A percentile compares a stretch with the other conserved stretches of the same genome.
Evolutionary conservation across 768 basidiomycete species (phyloP).

Genomic region (Phallus indusiatus): DNA sequence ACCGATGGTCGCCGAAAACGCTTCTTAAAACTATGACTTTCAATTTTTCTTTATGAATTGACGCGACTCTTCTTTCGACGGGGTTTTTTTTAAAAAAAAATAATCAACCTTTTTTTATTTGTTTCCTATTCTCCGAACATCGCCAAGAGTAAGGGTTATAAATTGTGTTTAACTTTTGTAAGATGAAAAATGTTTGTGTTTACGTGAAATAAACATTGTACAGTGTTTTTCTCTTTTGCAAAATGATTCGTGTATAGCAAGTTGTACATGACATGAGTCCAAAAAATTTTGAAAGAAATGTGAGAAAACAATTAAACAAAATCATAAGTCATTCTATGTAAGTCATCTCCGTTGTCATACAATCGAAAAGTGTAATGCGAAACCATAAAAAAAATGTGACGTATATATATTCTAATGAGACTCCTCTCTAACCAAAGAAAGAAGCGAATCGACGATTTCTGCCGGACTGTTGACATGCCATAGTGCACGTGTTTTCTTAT

Average conservation of each 20-base stretch:
- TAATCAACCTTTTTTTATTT: neutral
- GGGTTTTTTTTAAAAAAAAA: too few relatives aligned
- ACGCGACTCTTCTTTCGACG: neutral
- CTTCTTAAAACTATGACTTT: neutral
- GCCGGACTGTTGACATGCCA: conserved; percentile 90
- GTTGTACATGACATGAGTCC: too few relatives aligned
- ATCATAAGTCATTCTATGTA: too few relatives aligned
- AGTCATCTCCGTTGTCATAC: too few relatives aligned
- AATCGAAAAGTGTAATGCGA: too few relatives aligned
- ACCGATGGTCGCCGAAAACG: conserved; percentile 50
- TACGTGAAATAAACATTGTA: neutral
- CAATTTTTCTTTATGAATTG: neutral
- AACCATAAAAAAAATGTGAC: too few relatives aligned
- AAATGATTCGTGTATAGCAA: too few relatives aligned
- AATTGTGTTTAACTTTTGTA: neutral
- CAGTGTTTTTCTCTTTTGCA: neutral
- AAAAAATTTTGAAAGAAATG: too few relatives aligned
- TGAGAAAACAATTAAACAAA: too few relatives aligned
- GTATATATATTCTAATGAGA: neutral
- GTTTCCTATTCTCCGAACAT: neutral
- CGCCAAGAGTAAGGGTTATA: neutral
- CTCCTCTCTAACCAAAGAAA: conserved; percentile 42
- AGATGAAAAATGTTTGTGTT: neutral
- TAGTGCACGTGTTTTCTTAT: conserved; percentile 80
- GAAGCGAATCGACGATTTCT: conserved; percentile 77